Conservation (phyloP, 2,329 filamentous ascomycete genomes). For the Myotisia sp. region DNA sequence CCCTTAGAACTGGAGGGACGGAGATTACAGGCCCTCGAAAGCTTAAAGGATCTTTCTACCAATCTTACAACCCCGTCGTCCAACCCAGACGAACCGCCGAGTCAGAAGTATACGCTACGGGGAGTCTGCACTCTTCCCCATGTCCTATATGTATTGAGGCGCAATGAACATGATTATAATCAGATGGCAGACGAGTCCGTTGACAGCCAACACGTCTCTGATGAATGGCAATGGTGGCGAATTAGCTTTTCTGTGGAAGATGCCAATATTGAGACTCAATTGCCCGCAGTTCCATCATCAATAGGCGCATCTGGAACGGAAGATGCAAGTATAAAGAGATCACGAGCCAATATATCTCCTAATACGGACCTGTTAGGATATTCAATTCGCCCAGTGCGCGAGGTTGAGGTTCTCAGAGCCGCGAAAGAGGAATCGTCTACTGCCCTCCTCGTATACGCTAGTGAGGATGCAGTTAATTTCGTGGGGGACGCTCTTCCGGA, state of each 20-base stretch:
- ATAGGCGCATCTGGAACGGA: background rate
- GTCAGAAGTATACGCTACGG: conserved; percentile 40
- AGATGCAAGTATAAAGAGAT: conserved; percentile 8
- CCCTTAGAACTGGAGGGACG: conserved; percentile 28
- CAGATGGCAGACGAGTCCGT: conserved; percentile 16
- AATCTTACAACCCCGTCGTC: conserved; percentile 34
- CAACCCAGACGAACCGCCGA: conserved; percentile 26
- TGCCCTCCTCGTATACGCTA: conserved; percentile 47
- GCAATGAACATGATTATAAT: conserved; percentile 11
- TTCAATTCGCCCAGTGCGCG: conserved; percentile 30
- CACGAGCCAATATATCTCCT: conserved; percentile 12
- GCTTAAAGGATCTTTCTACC: conserved; percentile 31
- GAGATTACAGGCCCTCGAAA: conserved; percentile 28
- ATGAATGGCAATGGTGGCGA: conserved; percentile 42
- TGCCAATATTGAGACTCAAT: conserved; percentile 19
- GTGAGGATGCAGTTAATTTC: conserved; percentile 31
- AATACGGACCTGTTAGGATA: conserved; percentile 27
- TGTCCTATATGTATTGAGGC: conserved; percentile 42
- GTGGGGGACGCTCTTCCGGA: conserved; percentile 20
- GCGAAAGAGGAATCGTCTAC: conserved; percentile 38
- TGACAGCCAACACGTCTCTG: conserved; percentile 16
- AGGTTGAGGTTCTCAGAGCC: conserved; percentile 41
- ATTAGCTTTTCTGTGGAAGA: conserved; percentile 37
- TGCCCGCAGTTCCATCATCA: background rate
- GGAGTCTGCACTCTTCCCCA: conserved; percentile 45